Evolutionary conservation across 2,329 filamentous ascomycete genomes (phyloP), one percentile per base, ranked within the genome.

Genomic region (Colletotrichum orbiculare): DNA sequence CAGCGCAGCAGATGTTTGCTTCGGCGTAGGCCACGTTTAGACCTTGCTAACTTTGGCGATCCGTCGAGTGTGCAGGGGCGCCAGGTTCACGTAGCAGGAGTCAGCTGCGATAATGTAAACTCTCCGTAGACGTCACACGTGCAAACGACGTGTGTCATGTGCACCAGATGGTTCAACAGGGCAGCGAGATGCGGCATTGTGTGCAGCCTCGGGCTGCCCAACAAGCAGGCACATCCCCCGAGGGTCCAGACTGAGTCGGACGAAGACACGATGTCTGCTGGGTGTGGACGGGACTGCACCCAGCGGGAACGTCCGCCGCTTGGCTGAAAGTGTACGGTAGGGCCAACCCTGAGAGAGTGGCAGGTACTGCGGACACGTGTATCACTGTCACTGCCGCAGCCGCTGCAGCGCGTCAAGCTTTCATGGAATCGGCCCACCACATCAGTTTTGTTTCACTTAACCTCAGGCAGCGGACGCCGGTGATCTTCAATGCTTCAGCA

Each of bases 391-490:
- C 37, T 7, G 46, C 25, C 17, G 53, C 53, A 62, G 53, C 59
- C 53, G 48, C 58, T 13, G 47, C 50, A 35, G 37, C 25, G 25
- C n/a, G 45, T 53, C 62, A 62, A 48, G 47, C 52, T 65, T 62
- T 53, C n/a, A 33, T 12, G 35, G 37, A 53, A 42, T 62, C 52
- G 33, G 50, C 42, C 59, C 63, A 47, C 54, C 33, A 66, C 53
- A 41, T 64, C 63, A 43, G 46, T 64, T 63, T 64, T 64, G 64
- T 66, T 66, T 66, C 64, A 66, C 53, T 64, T 54, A 58, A 64
- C 47, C 12, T 59, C 54, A 54, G 60, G 54, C 49, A 54, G 49
- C 42, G 50, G 54, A 42, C 47, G 33, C 25, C 49, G 47, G 57
- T 49, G 42, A 56, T 49, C 60, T 48, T 50, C 48, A 58, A 46